Conservation (phyloP, 768 basidiomycete species). For the Suillus brevipes region DNA sequence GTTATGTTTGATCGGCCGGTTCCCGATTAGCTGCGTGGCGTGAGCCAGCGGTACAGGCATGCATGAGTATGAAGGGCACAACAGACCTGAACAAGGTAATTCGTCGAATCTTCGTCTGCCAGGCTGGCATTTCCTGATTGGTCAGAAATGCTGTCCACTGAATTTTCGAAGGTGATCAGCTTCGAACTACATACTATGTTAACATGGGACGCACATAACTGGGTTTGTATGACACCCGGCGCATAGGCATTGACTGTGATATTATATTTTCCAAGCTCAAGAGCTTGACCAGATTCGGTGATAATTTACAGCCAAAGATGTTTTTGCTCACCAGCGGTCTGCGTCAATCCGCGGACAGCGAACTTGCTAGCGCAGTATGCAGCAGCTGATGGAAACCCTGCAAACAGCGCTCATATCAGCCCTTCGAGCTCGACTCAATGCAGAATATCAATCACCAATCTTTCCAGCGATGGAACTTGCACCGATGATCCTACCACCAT, state of each 20-base stretch:
- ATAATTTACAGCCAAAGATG: constrained; percentile 9
- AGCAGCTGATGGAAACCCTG: constrained; percentile 11
- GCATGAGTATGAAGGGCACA: not conserved
- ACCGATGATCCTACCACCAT: constrained; percentile 11
- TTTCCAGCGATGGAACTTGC: constrained; percentile 6
- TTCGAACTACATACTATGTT: not conserved
- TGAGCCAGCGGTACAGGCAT: constrained; percentile 2
- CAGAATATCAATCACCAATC: constrained; percentile 1
- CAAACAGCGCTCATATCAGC: not conserved
- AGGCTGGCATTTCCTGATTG: not conserved
- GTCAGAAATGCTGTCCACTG: constrained; percentile 2
- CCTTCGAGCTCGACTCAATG: not conserved
- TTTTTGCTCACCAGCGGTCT: constrained; percentile 20
- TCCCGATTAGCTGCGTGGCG: constrained; percentile 21
- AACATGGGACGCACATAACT: constrained; percentile 11
- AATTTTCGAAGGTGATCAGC: not conserved
- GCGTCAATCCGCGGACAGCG: constrained; percentile 25
- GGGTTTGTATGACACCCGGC: constrained; percentile 15
- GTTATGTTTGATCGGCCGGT: constrained; percentile 5
- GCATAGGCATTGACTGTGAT: constrained; percentile 47
- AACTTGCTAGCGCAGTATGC: constrained; percentile 21
- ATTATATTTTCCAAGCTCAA: constrained; percentile 36
- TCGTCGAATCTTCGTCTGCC: constrained; percentile 1
- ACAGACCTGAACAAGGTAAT: not conserved
- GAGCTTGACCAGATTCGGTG: constrained; percentile 24